phyloP scores from a whole-genome alignment of 1,284 basidiomycete species.

The Ustilago tritici region DNA sequence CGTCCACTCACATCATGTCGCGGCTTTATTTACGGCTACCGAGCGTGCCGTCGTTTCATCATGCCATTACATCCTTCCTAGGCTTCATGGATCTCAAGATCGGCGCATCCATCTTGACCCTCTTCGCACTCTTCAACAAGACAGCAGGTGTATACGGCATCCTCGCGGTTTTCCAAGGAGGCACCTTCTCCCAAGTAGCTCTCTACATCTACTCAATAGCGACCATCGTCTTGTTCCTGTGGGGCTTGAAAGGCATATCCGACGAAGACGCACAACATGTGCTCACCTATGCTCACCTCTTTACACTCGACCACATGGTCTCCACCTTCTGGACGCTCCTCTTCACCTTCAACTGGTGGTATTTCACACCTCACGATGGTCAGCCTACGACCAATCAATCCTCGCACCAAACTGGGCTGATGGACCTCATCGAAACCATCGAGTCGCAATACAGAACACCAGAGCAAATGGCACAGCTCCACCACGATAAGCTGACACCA shows the following conservation, averaged over 20 bases:
- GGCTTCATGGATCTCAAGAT: slow-evolving; percentile 68
- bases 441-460: slow-evolving; percentile 63
- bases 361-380: slow-evolving; percentile 87
- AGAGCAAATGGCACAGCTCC: slow-evolving; percentile 59
- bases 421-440: slow-evolving; percentile 67
- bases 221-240: slow-evolving; percentile 83
- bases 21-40: slow-evolving; percentile 59
- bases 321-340: slow-evolving; percentile 91
- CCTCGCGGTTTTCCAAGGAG: slow-evolving; percentile 87
- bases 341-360: slow-evolving; percentile 91
- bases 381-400: slow-evolving; percentile 54
- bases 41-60: slow-evolving; percentile 53
- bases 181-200: slow-evolving; percentile 84
- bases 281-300: slow-evolving; percentile 90
- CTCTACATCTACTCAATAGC: slow-evolving; percentile 88
- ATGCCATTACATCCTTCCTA: slow-evolving; percentile 63
- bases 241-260: slow-evolving; percentile 87
- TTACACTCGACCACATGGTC: slow-evolving; percentile 90
- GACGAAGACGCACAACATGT: slow-evolving; percentile 74
- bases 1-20: slow-evolving; percentile 43
- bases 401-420: slow-evolving; percentile 64
- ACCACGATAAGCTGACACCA: slow-evolving; percentile 70
- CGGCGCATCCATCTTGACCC: slow-evolving; percentile 65
- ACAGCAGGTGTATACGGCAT: slow-evolving; percentile 97
- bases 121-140: slow-evolving; percentile 84